Conservation (phyloP, 208 protist species). For the Trichomonas vaginalis region DNA sequence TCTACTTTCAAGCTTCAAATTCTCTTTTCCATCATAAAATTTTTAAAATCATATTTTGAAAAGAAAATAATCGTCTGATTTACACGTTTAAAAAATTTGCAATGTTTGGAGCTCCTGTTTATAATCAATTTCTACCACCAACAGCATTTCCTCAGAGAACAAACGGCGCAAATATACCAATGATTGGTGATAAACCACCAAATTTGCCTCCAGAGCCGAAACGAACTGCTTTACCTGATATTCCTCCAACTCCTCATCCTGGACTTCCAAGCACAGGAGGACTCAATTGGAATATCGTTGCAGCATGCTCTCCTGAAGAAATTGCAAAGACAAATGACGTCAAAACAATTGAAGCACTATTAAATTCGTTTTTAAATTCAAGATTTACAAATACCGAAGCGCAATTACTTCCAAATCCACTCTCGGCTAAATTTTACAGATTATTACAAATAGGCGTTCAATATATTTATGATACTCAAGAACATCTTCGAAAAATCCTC, state of each 20-base stretch:
- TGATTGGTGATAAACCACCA: neutral
- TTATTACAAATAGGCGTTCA: neutral
- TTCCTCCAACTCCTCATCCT: neutral
- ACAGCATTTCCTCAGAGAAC: neutral
- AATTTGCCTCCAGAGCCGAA: neutral
- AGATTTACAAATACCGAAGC: constrained; percentile 4
- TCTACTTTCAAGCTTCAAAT: too few relatives aligned
- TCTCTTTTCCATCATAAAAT: too few relatives aligned
- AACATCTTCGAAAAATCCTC: neutral
- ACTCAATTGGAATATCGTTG: neutral
- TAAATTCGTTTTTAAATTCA: neutral
- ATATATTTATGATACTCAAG: constrained; percentile 7
- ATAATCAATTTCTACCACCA: neutral
- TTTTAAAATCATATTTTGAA: neutral
- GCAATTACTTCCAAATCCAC: neutral
- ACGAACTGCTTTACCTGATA: neutral
- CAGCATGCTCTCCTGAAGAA: neutral
- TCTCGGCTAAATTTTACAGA: neutral
- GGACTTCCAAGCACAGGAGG: neutral
- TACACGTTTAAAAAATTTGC: neutral
- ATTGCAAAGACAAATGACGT: neutral
- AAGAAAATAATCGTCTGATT: neutral
- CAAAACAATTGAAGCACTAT: neutral
- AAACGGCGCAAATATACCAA: neutral
- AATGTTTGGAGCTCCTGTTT: neutral